Conservation (phyloP, 2,329 filamentous ascomycete genomes). For the Nemania diffusa region DNA sequence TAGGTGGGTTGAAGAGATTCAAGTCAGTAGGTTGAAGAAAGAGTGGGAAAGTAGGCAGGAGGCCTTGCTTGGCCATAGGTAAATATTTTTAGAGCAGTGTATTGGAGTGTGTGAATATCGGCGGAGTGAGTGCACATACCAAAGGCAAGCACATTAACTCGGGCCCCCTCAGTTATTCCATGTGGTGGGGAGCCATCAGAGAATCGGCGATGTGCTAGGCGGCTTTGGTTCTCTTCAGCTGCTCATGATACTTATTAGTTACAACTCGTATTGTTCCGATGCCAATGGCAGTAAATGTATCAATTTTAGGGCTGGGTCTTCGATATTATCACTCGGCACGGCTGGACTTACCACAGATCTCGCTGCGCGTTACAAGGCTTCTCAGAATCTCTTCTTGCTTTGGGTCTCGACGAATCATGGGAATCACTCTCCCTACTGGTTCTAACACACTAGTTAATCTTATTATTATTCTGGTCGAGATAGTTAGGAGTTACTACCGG, state of each 20-base stretch:
- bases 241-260: constrained; percentile 4
- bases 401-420: constrained; percentile 2
- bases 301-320: background rate
- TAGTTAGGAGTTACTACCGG: background rate
- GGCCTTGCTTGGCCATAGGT: background rate
- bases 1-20: constrained; percentile 2
- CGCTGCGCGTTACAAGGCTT: constrained; percentile 14
- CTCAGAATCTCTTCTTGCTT: constrained; percentile 5
- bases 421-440: background rate
- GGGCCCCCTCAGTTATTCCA: background rate
- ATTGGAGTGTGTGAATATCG: background rate
- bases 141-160: background rate
- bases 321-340: background rate
- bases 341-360: constrained; percentile 24
- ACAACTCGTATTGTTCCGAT: background rate
- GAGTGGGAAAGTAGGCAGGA: background rate
- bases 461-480: background rate
- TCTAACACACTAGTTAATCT: background rate
- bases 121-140: constrained; percentile 18
- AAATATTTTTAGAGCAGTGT: background rate
- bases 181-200: constrained; percentile 10
- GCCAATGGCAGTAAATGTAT: background rate
- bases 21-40: constrained; percentile 11
- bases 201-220: constrained; percentile 12
- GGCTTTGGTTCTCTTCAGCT: constrained; percentile 23